A percentile compares a stretch with the other conserved stretches of the same genome.
Conservation (phyloP, 1,139 yeast genomes). For the Pichia cactophila region DNA sequence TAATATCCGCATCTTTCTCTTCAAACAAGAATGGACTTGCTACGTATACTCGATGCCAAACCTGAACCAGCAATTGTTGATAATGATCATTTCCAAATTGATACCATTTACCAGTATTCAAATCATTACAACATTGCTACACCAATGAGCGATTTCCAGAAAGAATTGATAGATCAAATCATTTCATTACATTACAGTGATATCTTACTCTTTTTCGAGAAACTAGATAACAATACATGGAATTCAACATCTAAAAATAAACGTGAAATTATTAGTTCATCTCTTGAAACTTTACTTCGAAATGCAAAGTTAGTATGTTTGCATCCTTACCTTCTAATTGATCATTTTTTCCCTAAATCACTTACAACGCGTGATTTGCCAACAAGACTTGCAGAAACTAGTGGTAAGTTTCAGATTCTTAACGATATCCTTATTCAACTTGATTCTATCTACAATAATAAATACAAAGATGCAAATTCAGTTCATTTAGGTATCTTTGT, state of each 20-base stretch:
- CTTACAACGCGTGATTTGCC: conserved; percentile 74
- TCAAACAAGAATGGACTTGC: conserved; percentile 51
- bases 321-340: conserved; percentile 81
- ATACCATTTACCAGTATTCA: conserved; percentile 30
- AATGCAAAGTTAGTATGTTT: conserved; percentile 76
- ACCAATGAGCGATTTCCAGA: conserved; percentile 83
- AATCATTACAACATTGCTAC: conserved; percentile 80
- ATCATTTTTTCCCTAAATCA: conserved; percentile 81
- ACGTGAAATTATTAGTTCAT: conserved; percentile 46
- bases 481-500: conserved; percentile 45
- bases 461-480: conserved; percentile 13
- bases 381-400: conserved; percentile 62
- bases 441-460: conserved; percentile 20
- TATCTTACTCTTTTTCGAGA: conserved; percentile 75
- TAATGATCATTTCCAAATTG: conserved; percentile 28
- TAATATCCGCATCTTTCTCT: not conserved
- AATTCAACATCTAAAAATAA: conserved; percentile 5
- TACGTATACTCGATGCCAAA: conserved; percentile 69
- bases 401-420: conserved; percentile 77
- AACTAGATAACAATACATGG: conserved; percentile 24
- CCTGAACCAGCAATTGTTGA: conserved; percentile 78
- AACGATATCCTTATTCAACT: conserved; percentile 47
- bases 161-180: conserved; percentile 87
- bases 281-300: conserved; percentile 61
- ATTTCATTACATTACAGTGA: conserved; percentile 88